Evolutionary conservation across 441 rosid genomes (phyloP), one percentile per base, ranked within the genome.

Genomic region (Pelargonium australe): DNA sequence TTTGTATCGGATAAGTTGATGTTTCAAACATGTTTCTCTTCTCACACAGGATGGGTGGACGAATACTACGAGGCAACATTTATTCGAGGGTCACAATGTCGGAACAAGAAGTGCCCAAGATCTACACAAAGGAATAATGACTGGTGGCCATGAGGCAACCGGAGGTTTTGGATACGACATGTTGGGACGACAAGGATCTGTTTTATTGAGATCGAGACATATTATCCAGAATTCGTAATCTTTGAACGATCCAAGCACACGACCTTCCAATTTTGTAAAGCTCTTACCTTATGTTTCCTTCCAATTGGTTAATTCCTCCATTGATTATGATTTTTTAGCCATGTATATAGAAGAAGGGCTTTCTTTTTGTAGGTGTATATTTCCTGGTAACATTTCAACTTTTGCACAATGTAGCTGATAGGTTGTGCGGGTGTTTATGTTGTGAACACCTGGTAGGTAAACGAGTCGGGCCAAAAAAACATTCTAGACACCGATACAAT

Each of bases 21-120:
- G 31, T 63, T 2, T 57, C 9, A 2, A 3, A 34, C 49, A 44
- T 65, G 58, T 23, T 41, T 58, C 7, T 41, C 12, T 41, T 65
- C 62, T 65, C 60, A 7, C 28, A 19, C 77, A 76, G 85, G 78
- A 68, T 44, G 62, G 61, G 0, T 73, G 79, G 75, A 70, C 62
- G 37, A 43, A 43, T 55, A 5, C 57, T 64, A 17, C 19, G 34
- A 71, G 71, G 73, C 76, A 73, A 65, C 72, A 28, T 65, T 66
- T 14, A 5, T 63, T 7, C 12, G 72, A 64, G 63, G 67, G 13
- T 55, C 62, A 60, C 57, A 67, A 31, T 34, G 69, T 55, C 53
- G 74, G 79, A 76, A 70, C 68, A 23, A 70, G n/a, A 53, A 17
- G 79, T 73, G 68, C 51, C 68, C 70, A 69, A 64, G 83, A 72